A percentile compares a stretch with the other conserved stretches of the same genome.
These are phyloP conservation scores for Entophlyctis luteolus DNA, from an alignment of 192 early-diverging fungal genomes.

Conservation along the genomic window DNA sequence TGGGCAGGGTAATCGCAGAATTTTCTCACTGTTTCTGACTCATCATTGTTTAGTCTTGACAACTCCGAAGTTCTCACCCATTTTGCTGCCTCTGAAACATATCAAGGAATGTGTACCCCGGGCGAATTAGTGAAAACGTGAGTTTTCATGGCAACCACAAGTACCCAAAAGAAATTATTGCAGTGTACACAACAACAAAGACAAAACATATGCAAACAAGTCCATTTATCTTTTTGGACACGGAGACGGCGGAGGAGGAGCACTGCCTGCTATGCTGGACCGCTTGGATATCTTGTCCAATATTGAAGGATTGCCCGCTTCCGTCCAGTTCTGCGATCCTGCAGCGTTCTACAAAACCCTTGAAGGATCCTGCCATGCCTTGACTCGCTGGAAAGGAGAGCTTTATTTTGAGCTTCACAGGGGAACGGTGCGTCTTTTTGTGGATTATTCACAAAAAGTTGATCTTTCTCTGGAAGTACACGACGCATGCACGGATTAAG, in stretches of 20 bases:
- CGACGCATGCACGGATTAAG: slow-evolving; percentile 83
- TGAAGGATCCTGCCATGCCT: slow-evolving; percentile 60
- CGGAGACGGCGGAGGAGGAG: slow-evolving; percentile 95
- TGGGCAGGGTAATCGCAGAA: slow-evolving; percentile 68
- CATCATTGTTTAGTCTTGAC: slow-evolving; percentile 49
- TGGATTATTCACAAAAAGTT: not conserved
- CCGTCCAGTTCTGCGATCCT: slow-evolving; percentile 71
- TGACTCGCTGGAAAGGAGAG: slow-evolving; percentile 91
- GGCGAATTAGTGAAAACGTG: slow-evolving; percentile 49
- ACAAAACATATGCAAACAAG: slow-evolving; percentile 79
- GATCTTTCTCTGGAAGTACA: slow-evolving; percentile 54
- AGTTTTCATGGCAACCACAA: not conserved
- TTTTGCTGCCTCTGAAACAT: slow-evolving; percentile 89
- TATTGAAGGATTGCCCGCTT: slow-evolving; percentile 73
- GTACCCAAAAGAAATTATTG: too few relatives aligned
- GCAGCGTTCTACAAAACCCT: slow-evolving; percentile 80
- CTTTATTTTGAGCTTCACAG: slow-evolving; percentile 95
- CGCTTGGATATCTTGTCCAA: slow-evolving; percentile 69
- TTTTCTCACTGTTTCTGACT: not conserved
- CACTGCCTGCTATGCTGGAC: slow-evolving; percentile 78
- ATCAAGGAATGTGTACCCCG: slow-evolving; percentile 59
- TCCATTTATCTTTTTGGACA: slow-evolving; percentile 89
- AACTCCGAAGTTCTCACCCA: slow-evolving; percentile 81
- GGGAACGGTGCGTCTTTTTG: slow-evolving; percentile 63
- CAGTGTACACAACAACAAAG: slow-evolving; percentile 82